Conservation (phyloP, 202 grass and related monocot genomes). For the Carex arenaria region DNA sequence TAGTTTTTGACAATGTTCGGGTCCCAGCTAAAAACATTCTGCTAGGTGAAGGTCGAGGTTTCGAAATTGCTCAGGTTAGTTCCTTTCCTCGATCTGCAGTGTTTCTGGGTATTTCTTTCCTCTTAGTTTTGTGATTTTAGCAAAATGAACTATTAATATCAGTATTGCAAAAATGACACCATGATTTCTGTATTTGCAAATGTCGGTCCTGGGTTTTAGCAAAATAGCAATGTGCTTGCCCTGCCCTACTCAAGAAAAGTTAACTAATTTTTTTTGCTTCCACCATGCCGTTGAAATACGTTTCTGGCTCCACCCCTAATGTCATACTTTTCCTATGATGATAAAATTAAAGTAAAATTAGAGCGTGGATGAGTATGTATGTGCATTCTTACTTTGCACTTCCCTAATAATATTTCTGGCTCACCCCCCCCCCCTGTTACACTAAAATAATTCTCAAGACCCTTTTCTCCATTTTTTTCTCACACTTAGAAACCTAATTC, state of each 20-base stretch:
- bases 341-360: neutral
- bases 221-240: neutral
- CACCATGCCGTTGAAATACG: neutral
- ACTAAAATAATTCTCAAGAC: neutral
- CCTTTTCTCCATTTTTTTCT: neutral
- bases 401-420: neutral
- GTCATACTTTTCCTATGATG: neutral
- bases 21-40: constrained; percentile 79
- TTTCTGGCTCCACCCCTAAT: neutral
- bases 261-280: neutral
- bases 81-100: neutral
- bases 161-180: neutral
- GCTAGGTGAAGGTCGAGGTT: constrained; percentile 82
- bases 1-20: constrained; percentile 76
- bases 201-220: neutral
- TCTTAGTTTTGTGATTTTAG: neutral
- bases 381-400: neutral
- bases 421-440: neutral
- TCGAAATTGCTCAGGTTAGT: constrained; percentile 90
- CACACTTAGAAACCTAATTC: neutral
- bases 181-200: neutral
- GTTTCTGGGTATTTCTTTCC: constrained; percentile 2
- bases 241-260: neutral
- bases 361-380: neutral
- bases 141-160: neutral